Conservation (phyloP, 2,329 filamentous ascomycete species). For the Sporothrix pallida region DNA sequence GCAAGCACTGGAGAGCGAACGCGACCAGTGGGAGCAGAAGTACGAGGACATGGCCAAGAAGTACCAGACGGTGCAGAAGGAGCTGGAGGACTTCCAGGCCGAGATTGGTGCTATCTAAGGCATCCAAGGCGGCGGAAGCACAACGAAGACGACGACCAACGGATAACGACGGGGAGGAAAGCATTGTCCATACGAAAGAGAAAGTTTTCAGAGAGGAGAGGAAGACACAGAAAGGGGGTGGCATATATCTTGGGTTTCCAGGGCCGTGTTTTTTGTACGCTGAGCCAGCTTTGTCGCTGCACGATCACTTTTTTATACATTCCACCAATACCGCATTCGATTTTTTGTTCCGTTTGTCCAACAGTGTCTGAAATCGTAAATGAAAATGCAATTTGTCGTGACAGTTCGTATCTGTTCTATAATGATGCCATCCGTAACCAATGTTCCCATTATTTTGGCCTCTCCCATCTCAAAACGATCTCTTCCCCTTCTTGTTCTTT, state of each 20-base stretch:
- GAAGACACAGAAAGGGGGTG: not conserved
- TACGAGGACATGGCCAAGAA: slow-evolving; percentile 98
- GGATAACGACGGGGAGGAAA: slow-evolving; percentile 12
- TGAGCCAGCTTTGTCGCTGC: slow-evolving; percentile 32
- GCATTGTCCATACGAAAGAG: slow-evolving; percentile 8
- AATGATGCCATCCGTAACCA: not conserved
- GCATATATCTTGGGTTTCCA: slow-evolving; percentile 32
- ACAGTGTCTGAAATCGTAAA: not conserved
- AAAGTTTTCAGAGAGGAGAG: slow-evolving; percentile 7
- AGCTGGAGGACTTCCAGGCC: slow-evolving; percentile 85
- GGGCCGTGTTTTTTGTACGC: slow-evolving; percentile 30
- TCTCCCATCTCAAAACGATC: not conserved
- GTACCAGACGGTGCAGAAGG: slow-evolving; percentile 81
- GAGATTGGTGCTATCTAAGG: slow-evolving; percentile 92
- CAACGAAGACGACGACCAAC: not conserved
- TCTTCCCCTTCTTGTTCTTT: slow-evolving; percentile 64
- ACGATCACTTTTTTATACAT: slow-evolving; percentile 31
- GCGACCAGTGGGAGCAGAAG: slow-evolving; percentile 95
- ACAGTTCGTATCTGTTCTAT: slow-evolving; percentile 13
- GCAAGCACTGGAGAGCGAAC: slow-evolving; percentile 88
- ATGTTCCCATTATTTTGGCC: not conserved
- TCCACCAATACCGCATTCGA: slow-evolving; percentile 32
- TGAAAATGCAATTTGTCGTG: slow-evolving; percentile 16
- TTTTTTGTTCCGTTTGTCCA: slow-evolving; percentile 30
- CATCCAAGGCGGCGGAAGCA: slow-evolving; percentile 30